Evolutionary conservation across 495 filamentous ascomycete genomes (phyloP).

Genomic region (Talaromyces ruber): DNA sequence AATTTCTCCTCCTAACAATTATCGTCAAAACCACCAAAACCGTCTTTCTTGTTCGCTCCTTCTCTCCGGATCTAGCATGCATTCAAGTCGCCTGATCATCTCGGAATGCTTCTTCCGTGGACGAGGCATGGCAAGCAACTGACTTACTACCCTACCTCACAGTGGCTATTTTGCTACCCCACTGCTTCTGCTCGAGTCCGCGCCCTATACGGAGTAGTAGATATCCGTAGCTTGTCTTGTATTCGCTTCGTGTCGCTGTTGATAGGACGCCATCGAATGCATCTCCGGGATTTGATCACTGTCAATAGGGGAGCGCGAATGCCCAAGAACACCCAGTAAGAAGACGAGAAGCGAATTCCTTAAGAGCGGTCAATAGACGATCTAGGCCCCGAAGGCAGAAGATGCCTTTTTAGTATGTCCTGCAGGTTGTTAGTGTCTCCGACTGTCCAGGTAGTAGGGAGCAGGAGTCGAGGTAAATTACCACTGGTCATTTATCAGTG

Average conservation of each 20-base stretch:
- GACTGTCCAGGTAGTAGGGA: too few relatives aligned
- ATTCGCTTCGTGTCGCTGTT: background rate
- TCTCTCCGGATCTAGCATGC: background rate
- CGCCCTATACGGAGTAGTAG: background rate
- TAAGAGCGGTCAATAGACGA: background rate
- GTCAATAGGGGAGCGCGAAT: background rate
- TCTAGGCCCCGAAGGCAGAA: too few relatives aligned
- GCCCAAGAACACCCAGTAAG: background rate
- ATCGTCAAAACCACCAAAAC: too few relatives aligned
- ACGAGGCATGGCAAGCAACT: background rate
- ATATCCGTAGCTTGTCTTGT: background rate
- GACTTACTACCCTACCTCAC: background rate
- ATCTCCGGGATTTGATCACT: background rate
- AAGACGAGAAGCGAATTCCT: background rate
- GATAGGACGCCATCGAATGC: background rate
- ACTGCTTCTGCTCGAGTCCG: background rate
- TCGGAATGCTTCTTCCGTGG: background rate
- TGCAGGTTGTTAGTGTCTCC: background rate
- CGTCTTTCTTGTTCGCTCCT: background rate
- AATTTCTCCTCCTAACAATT: background rate
- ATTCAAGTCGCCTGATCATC: background rate
- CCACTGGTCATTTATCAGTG: background rate
- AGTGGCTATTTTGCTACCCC: background rate
- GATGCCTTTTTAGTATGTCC: too few relatives aligned
- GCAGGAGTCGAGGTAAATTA: background rate